These are phyloP conservation scores for Adansonia grandidieri DNA, from an alignment of 441 rosid species.

Conservation along the genomic window DNA sequence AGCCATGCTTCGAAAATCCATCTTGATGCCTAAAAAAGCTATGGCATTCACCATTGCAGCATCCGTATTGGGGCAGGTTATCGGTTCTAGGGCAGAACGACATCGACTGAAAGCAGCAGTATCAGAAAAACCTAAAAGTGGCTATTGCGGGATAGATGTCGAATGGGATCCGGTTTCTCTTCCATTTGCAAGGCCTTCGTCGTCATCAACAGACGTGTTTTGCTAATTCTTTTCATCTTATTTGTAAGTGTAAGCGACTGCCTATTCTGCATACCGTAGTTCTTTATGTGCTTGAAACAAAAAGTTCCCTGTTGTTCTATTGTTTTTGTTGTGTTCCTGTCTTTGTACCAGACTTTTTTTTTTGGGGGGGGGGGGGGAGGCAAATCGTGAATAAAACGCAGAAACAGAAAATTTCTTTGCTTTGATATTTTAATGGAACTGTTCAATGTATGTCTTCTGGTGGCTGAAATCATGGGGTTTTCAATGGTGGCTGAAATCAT, in stretches of 20 bases:
- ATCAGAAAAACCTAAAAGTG: conserved; percentile 44
- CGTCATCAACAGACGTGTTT: conserved; percentile 46
- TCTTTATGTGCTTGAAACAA: neutral
- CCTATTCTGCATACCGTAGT: conserved; percentile 17
- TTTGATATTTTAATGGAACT: no score
- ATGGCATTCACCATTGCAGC: conserved; percentile 77
- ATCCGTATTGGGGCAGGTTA: conserved; percentile 67
- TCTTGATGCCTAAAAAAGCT: conserved; percentile 74
- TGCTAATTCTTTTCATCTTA: conserved; percentile 35
- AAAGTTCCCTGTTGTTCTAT: neutral
- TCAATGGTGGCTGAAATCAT: no score
- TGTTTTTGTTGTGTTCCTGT: neutral
- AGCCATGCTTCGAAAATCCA: conserved; percentile 65
- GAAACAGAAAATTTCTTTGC: neutral
- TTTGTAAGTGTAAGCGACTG: neutral
- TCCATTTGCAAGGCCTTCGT: conserved; percentile 40
- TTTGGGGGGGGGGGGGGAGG: no score
- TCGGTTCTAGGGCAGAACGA: conserved; percentile 81
- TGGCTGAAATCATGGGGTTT: no score
- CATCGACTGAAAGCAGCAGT: conserved; percentile 51
- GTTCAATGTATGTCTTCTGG: no score
- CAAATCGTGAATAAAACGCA: neutral
- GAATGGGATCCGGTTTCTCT: conserved; percentile 49
- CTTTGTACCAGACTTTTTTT: neutral
- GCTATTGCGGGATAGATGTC: conserved; percentile 39